Evolutionary conservation across 345 rosid genomes (phyloP).

Genomic region (Camelina neglecta): DNA sequence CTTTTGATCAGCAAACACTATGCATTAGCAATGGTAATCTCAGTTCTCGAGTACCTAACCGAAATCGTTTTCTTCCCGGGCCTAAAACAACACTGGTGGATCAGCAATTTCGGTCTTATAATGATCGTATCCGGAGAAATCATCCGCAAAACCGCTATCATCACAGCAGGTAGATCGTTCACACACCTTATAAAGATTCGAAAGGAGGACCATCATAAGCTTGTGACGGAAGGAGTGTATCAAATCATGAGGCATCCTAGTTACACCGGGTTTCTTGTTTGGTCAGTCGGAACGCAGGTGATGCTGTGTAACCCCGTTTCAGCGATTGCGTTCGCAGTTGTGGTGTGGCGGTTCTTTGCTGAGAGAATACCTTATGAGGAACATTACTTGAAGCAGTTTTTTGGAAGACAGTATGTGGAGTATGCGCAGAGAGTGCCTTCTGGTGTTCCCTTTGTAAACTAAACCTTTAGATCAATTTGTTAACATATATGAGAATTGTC

Average conservation of each 20-base stretch:
- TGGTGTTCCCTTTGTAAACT: constrained; percentile 73
- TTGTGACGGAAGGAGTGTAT: constrained; percentile 69
- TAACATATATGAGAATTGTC: background rate
- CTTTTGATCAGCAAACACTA: constrained; percentile 67
- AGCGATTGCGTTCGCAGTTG: constrained; percentile 56
- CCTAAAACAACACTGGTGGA: constrained; percentile 65
- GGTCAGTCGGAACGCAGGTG: constrained; percentile 79
- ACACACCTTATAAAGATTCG: constrained; percentile 68
- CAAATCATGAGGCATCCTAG: constrained; percentile 70
- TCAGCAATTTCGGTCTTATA: constrained; percentile 61
- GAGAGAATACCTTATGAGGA: constrained; percentile 69
- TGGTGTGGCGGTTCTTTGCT: constrained; percentile 70
- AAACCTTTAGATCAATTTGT: constrained; percentile 24
- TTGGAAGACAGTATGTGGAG: constrained; percentile 58
- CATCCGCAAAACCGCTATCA: constrained; percentile 60
- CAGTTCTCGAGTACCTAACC: constrained; percentile 56
- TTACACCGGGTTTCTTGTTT: constrained; percentile 68
- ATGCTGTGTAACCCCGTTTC: constrained; percentile 79
- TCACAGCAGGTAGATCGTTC: constrained; percentile 75
- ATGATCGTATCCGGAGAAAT: constrained; percentile 62
- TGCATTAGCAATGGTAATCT: constrained; percentile 57
- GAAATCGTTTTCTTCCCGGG: constrained; percentile 59
- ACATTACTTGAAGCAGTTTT: constrained; percentile 67
- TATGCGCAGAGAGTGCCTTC: constrained; percentile 62
- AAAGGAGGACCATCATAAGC: constrained; percentile 61